These are phyloP conservation scores for Beauveria caledonica DNA, from an alignment of 2,329 filamentous ascomycete species.

Conservation along the genomic window DNA sequence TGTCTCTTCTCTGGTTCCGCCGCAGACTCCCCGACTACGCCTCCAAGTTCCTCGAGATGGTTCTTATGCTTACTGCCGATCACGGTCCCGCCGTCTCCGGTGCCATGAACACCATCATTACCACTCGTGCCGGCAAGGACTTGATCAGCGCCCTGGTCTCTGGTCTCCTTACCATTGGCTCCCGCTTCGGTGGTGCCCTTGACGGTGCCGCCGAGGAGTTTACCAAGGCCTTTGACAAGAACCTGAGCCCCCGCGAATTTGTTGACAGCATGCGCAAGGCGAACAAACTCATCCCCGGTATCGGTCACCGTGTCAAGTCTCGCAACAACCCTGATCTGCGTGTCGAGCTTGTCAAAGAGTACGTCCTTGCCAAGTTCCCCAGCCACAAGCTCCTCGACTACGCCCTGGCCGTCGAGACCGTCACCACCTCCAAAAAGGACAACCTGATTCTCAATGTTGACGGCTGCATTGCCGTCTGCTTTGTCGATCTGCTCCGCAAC, in stretches of 20 bases:
- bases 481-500: constrained; percentile 95
- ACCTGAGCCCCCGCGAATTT: constrained; percentile 95
- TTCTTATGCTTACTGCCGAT: constrained; percentile 98
- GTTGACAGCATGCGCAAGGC: constrained; percentile 98
- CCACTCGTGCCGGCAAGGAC: constrained; percentile 97
- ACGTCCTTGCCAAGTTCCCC: constrained; percentile 94
- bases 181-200: constrained; percentile 94
- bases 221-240: constrained; percentile 96
- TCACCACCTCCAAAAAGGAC: constrained; percentile 99
- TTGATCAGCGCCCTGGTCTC: constrained; percentile 91
- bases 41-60: constrained; percentile 99
- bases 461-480: constrained; percentile 96
- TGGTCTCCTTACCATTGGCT: constrained; percentile 96
- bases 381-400: constrained; percentile 98
- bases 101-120: constrained; percentile 99
- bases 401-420: constrained; percentile 92
- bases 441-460: constrained; percentile 99
- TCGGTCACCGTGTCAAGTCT: constrained; percentile 98
- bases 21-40: constrained; percentile 92
- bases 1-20: constrained; percentile 99
- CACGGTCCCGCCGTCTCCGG: constrained; percentile 98
- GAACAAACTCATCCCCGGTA: constrained; percentile 99
- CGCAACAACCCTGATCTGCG: constrained; percentile 99
- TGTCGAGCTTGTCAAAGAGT: constrained; percentile 99
- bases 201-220: constrained; percentile 98